These are phyloP conservation scores for Plasmodium fragile DNA, from an alignment of 169 alveolate genomes.

Conservation along the genomic window DNA sequence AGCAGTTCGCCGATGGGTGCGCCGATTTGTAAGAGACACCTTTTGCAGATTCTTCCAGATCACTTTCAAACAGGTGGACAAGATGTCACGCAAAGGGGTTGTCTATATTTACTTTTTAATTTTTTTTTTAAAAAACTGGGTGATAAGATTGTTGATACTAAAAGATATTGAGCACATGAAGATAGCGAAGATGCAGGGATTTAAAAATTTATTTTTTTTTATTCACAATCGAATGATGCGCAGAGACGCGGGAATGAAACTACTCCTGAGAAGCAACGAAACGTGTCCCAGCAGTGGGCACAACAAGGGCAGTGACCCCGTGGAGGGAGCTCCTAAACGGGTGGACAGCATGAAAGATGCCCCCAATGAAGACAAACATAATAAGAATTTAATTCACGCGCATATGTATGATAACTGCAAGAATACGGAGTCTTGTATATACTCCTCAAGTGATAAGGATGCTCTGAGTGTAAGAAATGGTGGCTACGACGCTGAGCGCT, in stretches of 20 bases:
- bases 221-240: conserved; percentile 43
- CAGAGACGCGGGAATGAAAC: not conserved
- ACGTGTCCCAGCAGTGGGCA: not conserved
- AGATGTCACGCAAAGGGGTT: not conserved
- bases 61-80: not conserved
- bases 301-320: not conserved
- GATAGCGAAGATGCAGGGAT: conserved; percentile 65
- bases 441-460: conserved; percentile 66
- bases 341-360: not conserved
- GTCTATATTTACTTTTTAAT: conserved; percentile 32
- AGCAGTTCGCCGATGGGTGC: not conserved
- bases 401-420: conserved; percentile 38
- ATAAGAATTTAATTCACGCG: conserved; percentile 1
- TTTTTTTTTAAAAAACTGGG: conserved; percentile 70
- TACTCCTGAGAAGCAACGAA: not conserved
- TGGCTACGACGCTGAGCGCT: not conserved
- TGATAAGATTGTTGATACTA: conserved; percentile 35
- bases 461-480: not conserved
- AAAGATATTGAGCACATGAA: conserved; percentile 72
- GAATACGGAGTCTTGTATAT: conserved; percentile 27
- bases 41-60: not conserved
- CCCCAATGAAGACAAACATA: not conserved
- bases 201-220: conserved; percentile 61
- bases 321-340: not conserved
- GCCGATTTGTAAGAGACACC: not conserved